Evolutionary conservation across 352 stramenopile genomes (phyloP).

Genomic region (Achlya hypogyna): DNA sequence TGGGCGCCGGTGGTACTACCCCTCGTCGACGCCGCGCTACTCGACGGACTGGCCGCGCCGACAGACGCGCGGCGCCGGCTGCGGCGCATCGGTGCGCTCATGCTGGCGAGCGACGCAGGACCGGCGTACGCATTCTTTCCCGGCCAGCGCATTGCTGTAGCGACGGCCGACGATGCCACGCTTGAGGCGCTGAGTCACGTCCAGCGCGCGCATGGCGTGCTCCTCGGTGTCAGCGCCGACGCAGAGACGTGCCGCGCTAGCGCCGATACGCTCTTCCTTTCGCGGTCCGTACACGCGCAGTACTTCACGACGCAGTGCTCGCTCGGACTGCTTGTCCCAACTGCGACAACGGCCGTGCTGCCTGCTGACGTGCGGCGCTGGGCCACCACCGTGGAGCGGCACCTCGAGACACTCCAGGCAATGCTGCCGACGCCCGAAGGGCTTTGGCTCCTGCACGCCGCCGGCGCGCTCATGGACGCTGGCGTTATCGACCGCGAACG

Average conservation of each 20-base stretch:
- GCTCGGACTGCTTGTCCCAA: neutral
- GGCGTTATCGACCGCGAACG: neutral
- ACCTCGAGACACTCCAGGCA: neutral
- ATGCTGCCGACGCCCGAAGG: neutral
- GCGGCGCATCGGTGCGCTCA: neutral
- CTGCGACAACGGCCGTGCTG: neutral
- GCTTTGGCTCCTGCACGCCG: neutral
- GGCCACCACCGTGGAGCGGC: neutral
- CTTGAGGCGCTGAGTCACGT: neutral
- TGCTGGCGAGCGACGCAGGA: neutral
- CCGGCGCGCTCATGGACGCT: neutral
- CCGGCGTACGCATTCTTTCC: neutral
- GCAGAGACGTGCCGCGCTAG: neutral
- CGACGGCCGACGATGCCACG: neutral
- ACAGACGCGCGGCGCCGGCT: neutral
- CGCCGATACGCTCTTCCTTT: neutral
- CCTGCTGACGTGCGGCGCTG: neutral
- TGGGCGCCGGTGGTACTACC: neutral
- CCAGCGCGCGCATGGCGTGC: neutral
- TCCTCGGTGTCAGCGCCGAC: neutral
- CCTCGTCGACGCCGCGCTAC: neutral
- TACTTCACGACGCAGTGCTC: conserved; percentile 8
- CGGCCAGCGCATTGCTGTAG: neutral
- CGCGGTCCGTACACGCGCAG: neutral
- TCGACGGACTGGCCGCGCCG: neutral